Percentiles rank a stretch among this genome's conserved stretches.
Conservation (phyloP, 1,139 yeast species). For the Pichia sp. region DNA sequence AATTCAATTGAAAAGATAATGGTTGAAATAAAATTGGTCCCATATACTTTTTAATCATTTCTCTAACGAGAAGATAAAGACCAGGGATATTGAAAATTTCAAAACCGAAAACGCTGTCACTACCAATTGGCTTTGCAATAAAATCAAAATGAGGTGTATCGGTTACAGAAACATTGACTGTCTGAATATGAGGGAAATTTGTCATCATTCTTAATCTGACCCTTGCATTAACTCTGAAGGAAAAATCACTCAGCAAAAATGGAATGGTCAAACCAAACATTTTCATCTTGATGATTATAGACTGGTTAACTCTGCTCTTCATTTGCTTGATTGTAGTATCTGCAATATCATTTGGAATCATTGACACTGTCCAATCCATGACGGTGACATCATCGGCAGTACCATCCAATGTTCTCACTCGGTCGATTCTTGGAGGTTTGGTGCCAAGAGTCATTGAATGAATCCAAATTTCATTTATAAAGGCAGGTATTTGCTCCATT, state of each 20-base stretch:
- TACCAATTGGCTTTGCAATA: constrained; percentile 56
- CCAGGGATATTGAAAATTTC: constrained; percentile 87
- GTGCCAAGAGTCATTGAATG: constrained; percentile 89
- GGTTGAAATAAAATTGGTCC: constrained; percentile 88
- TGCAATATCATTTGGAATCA: constrained; percentile 81
- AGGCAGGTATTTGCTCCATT: constrained; percentile 68
- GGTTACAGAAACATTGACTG: constrained; percentile 74
- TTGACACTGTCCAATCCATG: constrained; percentile 90
- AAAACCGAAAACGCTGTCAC: constrained; percentile 78
- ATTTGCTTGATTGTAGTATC: constrained; percentile 80
- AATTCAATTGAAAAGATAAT: constrained; percentile 82
- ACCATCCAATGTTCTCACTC: constrained; percentile 79
- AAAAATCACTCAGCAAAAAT: constrained; percentile 51
- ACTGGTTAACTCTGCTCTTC: constrained; percentile 77
- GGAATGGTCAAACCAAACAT: constrained; percentile 65
- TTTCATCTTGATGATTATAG: constrained; percentile 57
- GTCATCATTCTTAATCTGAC: constrained; percentile 84
- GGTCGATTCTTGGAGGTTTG: constrained; percentile 88
- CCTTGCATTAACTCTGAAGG: constrained; percentile 63
- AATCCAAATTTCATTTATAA: constrained; percentile 74
- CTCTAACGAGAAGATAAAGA: constrained; percentile 67
- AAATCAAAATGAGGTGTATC: constrained; percentile 88
- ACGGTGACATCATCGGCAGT: constrained; percentile 89
- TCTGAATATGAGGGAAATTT: constrained; percentile 86
- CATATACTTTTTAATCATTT: constrained; percentile 74